These are phyloP conservation scores for Pseudozyma thailandica DNA, from an alignment of 1,284 basidiomycete genomes.

Conservation along the genomic window DNA sequence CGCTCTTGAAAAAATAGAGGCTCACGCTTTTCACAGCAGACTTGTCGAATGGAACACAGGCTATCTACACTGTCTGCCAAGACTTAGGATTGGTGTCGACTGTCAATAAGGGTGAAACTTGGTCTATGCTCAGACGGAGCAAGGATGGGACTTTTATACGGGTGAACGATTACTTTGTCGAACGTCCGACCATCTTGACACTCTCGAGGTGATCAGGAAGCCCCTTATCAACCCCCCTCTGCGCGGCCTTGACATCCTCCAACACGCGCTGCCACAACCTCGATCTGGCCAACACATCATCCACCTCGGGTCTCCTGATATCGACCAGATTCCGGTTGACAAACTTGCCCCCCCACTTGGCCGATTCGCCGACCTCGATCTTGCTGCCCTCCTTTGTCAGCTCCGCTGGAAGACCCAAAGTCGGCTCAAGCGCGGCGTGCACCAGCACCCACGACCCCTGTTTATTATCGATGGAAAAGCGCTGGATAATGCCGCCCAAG, in stretches of 20 bases:
- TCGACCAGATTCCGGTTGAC: slow-evolving; percentile 43
- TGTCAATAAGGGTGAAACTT: no score
- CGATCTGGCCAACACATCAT: slow-evolving; percentile 46
- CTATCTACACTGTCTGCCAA: no score
- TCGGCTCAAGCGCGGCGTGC: slow-evolving; percentile 41
- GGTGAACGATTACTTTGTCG: no score
- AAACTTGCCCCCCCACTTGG: slow-evolving; percentile 53
- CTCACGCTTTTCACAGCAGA: no score
- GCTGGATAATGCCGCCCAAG: slow-evolving; percentile 12
- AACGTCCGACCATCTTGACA: slow-evolving; percentile 20
- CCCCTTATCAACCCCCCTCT: slow-evolving; percentile 22
- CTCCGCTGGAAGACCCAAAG: slow-evolving; percentile 38
- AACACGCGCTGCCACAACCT: slow-evolving; percentile 49
- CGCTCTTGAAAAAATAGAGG: no score
- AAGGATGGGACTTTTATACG: no score
- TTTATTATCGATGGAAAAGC: slow-evolving; percentile 26
- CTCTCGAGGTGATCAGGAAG: slow-evolving; percentile 41
- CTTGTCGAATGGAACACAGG: no score
- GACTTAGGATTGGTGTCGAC: no score
- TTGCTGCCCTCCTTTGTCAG: slow-evolving; percentile 6
- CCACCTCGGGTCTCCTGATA: slow-evolving; percentile 47
- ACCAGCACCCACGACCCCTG: slow-evolving; percentile 53
- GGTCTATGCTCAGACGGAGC: no score
- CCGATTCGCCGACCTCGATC: slow-evolving; percentile 30
- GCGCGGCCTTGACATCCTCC: slow-evolving; percentile 36